Base-by-base conservation (phyloP, 2,329 filamentous ascomycete genomes). In the Fusarium anthophilum region DNA sequence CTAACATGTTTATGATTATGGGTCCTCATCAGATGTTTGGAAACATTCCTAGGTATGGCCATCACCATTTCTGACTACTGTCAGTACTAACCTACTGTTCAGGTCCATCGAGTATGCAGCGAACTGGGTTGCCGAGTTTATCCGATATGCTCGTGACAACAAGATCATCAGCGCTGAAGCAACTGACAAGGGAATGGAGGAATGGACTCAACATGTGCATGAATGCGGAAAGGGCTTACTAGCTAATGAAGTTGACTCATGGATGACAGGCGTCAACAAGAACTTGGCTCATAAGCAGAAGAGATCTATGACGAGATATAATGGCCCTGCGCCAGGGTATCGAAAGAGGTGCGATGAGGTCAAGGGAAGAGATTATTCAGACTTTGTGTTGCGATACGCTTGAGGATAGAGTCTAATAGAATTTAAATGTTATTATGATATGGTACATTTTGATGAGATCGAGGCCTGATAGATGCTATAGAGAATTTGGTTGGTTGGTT, bases 241-340 rank as follows among this genome's bases (percentile, higher is more conserved):
- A 32, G 80, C 82, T 0, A 77, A 77, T 28, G 75, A 77, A 14
- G 74, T 77, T 1, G 86, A 89, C 68, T 84, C 82, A 4, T 89
- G 87, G 87, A 88, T 88, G 86, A 89, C 86, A 5, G 87, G 87
- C 2, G 84, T 89, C 4, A 89, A 89, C 70, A 86, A 82, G 70
- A 88, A 88, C 65, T 74, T 88, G 44, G 79, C 80, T 22, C 79
- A 82, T 43, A 87, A 87, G 79, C 81, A 84, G 72, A 83, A 82
- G 68, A 80, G 86, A 51, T 84, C 80, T 14, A 81, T 88, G 71
- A 83, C 83, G 8, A 79, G 86, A 51, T 88, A 88, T 65, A 82
- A 82, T 37, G 86, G 86, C 0, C 80, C 83, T 9, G 85, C 83
- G 1, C 80, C 82, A 0, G 86, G 83, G 5, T 88, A 84, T 71